Evolutionary conservation across 768 basidiomycete species (phyloP).

Genomic region (Epithele typhae): DNA sequence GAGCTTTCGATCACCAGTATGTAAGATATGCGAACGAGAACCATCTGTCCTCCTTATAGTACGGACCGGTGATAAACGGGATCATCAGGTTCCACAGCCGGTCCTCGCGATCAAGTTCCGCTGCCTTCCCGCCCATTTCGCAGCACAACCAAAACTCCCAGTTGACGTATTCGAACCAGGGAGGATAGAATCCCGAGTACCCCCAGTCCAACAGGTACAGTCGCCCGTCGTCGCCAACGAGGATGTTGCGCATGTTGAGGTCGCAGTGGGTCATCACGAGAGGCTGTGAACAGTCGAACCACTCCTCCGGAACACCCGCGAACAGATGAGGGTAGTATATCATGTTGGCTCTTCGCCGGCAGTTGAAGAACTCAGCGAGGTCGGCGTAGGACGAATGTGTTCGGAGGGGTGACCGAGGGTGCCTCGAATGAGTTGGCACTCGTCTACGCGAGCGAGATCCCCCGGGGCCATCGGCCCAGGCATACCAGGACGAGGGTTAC

Average conservation of each 20-base stretch:
- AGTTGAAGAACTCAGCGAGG: slow-evolving; percentile 1
- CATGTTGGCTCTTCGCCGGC: background rate
- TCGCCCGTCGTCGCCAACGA: slow-evolving; percentile 20
- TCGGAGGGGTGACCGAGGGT: too few relatives aligned
- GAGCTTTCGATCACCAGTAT: too few relatives aligned
- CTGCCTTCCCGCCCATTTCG: slow-evolving; percentile 1
- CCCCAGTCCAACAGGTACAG: slow-evolving; percentile 31
- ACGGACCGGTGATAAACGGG: slow-evolving; percentile 9
- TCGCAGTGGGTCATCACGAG: slow-evolving; percentile 25
- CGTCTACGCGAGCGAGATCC: background rate
- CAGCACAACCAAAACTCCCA: slow-evolving; percentile 26
- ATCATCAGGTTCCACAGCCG: slow-evolving; percentile 4
- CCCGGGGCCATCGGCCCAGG: background rate
- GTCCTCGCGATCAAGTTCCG: background rate
- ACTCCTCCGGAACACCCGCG: slow-evolving; percentile 13
- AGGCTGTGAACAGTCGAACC: slow-evolving; percentile 3
- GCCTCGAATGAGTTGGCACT: slow-evolving; percentile 2
- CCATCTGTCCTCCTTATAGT: slow-evolving; percentile 5
- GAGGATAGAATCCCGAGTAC: slow-evolving; percentile 22
- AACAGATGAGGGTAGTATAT: slow-evolving; percentile 23
- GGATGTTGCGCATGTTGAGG: slow-evolving; percentile 21
- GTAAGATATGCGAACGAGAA: too few relatives aligned
- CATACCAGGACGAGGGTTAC: background rate
- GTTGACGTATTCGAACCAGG: slow-evolving; percentile 16
- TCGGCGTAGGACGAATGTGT: slow-evolving; percentile 1